Evolutionary conservation across 2,329 filamentous ascomycete species (phyloP), one percentile per base, ranked within the genome.

Genomic region (Venturia oleaginea): DNA sequence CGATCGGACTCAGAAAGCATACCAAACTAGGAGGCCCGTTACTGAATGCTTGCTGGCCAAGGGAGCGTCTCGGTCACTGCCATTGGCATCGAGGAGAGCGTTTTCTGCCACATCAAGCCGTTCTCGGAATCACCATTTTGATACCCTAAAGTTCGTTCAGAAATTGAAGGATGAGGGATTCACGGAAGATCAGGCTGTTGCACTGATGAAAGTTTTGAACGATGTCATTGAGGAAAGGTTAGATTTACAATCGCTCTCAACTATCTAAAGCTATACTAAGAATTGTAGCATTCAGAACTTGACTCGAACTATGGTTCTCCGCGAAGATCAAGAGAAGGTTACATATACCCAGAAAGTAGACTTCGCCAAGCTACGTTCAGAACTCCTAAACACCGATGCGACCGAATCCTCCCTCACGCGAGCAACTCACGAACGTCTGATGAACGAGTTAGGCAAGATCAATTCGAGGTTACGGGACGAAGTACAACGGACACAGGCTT

Each of bases 161-260:
- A 84, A 91, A 62, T 81, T 99, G 48, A 87, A 93, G 75, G 85
- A 85, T 69, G 94, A 99, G 75, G 94, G 94, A 0, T 97, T 97
- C 75, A 96, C 91, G 30, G 93, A 97, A 76, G 89, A 92, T 69
- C 94, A 99, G 77, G 88, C 92, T 2, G 92, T 91, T 32, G 93
- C 94, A n/a, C 94, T 97, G 89, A 97, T 99, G 94, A 91, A 90
- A 74, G 91, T 97, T 7, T 81, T 99, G 46, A 92, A 92, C 76
- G 92, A 97, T 75, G 93, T 97, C 11, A 97, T 99, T 68, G 91
- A 97, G 75, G 94, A 99, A 78, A 96, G 88, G 87, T 88, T 69
- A 30, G 72, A 19, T 24, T 51, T 37, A 64, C 34, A 15, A 19
- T 19, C 46, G 40, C 27, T 34, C n/a, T 4, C 24, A 17, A 8